Evolutionary conservation across 257 asterid genomes (phyloP), one percentile per base, ranked within the genome.

Genomic region (Oldenlandia corymbosa): DNA sequence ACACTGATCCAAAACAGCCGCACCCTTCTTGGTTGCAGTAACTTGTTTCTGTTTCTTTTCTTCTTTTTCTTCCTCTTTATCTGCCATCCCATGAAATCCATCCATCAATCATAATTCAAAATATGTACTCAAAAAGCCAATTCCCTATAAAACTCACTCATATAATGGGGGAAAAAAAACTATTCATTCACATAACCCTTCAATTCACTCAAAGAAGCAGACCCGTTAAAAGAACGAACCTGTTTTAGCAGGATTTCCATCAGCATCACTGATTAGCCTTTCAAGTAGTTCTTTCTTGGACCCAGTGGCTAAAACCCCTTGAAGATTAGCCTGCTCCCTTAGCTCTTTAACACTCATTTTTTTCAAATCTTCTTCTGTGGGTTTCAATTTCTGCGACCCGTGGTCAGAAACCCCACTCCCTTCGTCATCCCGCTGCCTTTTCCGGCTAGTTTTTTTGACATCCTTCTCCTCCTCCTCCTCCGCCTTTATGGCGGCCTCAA

Each of bases 1-100:
- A 74, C 79, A 83, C 58, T 76, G 74, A 69, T 91, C 98, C 85
- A 91, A 60, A 49, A 91, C 87, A 51, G 98, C 89, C 48, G 82
- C 84, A 69, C 98, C 98, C 71, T 91, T 91, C 80, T 79, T 85
- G 31, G 88, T 75, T 28, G 94, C 82, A 52, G 76, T 82, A 43
- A 86, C 80, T 66, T 83, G 69, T 65, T 83, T 88, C 76, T 77
- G 84, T 68, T 64, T 52, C 65, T 68, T 53, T 41, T 18, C 21
- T 37, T 63, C 70, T 34, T 63, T 67, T 59, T 60, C 63, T 47
- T 62, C 66, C n/a, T 60, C 73, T 48, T 52, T 51, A 17, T 24
- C 68, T 60, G 31, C 56, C 18, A 7, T 10, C 39, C 39, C 55
- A 47, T 26, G 27, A 28, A 41, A 27, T 9, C 7, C 23, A 39